Conservation (phyloP, 768 basidiomycete genomes). For the Pluteus cervinus region DNA sequence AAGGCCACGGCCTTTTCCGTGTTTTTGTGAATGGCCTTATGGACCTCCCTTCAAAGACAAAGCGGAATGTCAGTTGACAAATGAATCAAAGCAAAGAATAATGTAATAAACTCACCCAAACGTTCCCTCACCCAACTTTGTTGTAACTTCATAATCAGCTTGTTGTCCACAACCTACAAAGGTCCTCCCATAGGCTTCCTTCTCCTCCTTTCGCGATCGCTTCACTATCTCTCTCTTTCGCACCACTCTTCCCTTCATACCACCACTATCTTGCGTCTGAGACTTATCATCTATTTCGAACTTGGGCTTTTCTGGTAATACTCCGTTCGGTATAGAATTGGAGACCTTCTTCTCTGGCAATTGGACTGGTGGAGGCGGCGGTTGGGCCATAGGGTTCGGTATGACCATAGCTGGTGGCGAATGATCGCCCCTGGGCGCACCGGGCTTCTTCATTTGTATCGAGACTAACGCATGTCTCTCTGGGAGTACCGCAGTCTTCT, state of each 20-base stretch:
- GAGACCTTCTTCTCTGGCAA: conserved; percentile 12
- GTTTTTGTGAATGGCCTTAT: conserved; percentile 70
- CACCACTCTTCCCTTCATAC: conserved; percentile 18
- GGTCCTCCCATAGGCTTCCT: conserved; percentile 56
- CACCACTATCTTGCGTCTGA: conserved; percentile 15
- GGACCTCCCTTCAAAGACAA: conserved; percentile 63
- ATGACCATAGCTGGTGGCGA: conserved; percentile 37
- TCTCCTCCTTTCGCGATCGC: conserved; percentile 59
- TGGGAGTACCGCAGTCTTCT: conserved; percentile 28
- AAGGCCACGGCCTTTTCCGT: conserved; percentile 71
- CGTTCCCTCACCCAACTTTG: conserved; percentile 93
- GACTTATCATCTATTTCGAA: conserved; percentile 15
- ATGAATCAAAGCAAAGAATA: conserved; percentile 5
- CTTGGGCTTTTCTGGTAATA: not conserved
- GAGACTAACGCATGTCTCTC: conserved; percentile 31
- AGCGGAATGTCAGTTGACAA: conserved; percentile 7
- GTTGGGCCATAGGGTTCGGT: no score
- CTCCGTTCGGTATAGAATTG: not conserved
- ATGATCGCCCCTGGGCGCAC: conserved; percentile 37
- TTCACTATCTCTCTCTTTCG: conserved; percentile 38
- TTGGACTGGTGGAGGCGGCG: no score
- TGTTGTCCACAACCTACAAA: conserved; percentile 71
- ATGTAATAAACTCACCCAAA: conserved; percentile 68
- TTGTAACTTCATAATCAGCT: conserved; percentile 71
- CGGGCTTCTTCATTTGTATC: conserved; percentile 40